phyloP scores from a whole-genome alignment of 2,329 filamentous ascomycete species.

The Alternaria arbusti region DNA sequence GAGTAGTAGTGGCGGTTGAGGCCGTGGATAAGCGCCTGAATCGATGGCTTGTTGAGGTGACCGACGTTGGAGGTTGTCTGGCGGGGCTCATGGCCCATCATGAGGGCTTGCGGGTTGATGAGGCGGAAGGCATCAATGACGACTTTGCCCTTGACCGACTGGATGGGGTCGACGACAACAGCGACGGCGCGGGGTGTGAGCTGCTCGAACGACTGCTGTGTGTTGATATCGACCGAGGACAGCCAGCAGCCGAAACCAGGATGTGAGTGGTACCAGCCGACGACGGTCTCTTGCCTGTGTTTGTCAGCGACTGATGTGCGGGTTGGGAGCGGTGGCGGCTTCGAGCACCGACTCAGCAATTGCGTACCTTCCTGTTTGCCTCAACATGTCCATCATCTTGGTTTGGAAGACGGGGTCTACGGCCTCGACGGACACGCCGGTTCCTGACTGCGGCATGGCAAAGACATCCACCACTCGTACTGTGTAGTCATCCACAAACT shows the following conservation, averaged over 20 bases:
- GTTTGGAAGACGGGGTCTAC: slow-evolving; percentile 99
- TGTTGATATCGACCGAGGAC: slow-evolving; percentile 99
- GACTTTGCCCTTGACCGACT: slow-evolving; percentile 99
- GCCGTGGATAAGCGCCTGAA: slow-evolving; percentile 97
- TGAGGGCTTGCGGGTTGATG: slow-evolving; percentile 96
- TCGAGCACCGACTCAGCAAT: neutral
- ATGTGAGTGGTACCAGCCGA: slow-evolving; percentile 99
- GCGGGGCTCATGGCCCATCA: slow-evolving; percentile 96
- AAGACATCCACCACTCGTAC: slow-evolving; percentile 98
- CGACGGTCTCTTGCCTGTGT: slow-evolving; percentile 87
- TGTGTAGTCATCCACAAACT: slow-evolving; percentile 99
- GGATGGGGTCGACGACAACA: slow-evolving; percentile 97
- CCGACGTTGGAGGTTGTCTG: slow-evolving; percentile 98
- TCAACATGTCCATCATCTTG: slow-evolving; percentile 99
- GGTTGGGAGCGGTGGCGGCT: neutral
- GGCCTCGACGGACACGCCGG: slow-evolving; percentile 96
- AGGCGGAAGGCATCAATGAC: slow-evolving; percentile 99
- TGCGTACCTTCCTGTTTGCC: slow-evolving; percentile 87
- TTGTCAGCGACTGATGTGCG: slow-evolving; percentile 21
- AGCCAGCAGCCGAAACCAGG: slow-evolving; percentile 99
- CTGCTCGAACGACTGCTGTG: slow-evolving; percentile 99
- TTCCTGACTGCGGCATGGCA: slow-evolving; percentile 98
- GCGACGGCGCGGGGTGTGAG: slow-evolving; percentile 95
- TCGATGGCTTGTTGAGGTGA: slow-evolving; percentile 99
- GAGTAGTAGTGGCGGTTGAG: slow-evolving; percentile 99